Evolutionary conservation across 345 rosid species (phyloP).

Genomic region (Dimocarpus longan): DNA sequence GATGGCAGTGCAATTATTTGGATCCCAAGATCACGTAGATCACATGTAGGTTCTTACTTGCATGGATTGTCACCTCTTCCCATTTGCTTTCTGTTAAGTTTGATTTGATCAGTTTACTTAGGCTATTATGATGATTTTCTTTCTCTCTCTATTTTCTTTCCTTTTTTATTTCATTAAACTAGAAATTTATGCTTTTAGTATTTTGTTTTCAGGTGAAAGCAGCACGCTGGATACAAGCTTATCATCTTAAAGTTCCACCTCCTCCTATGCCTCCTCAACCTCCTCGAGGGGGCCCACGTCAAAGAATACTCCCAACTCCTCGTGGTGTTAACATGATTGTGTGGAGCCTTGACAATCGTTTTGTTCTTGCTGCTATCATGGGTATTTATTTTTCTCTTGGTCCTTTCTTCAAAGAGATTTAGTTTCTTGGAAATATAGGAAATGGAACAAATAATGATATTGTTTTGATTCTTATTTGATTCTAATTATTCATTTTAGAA

Average conservation of each 20-base stretch:
- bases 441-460: neutral
- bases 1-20: slow-evolving; percentile 99
- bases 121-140: neutral
- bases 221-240: slow-evolving; percentile 85
- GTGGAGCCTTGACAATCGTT: slow-evolving; percentile 99
- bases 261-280: slow-evolving; percentile 98
- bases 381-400: slow-evolving; percentile 47
- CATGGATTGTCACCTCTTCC: neutral
- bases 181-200: slow-evolving; percentile 15
- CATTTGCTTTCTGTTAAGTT: slow-evolving; percentile 1
- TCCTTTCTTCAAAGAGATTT: neutral
- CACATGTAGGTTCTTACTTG: slow-evolving; percentile 59
- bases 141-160: neutral
- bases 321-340: slow-evolving; percentile 98
- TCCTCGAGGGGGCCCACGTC: slow-evolving; percentile 96
- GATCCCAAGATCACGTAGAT: slow-evolving; percentile 92
- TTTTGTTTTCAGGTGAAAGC: slow-evolving; percentile 65
- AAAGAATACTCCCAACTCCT: slow-evolving; percentile 94
- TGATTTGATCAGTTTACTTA: slow-evolving; percentile 3
- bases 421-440: neutral
- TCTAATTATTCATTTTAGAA: neutral
- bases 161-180: neutral
- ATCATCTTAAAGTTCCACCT: slow-evolving; percentile 99
- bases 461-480: neutral
- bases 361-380: slow-evolving; percentile 99